phyloP scores from a whole-genome alignment of 306 rosid genomes.

The Vigna angularis region DNA sequence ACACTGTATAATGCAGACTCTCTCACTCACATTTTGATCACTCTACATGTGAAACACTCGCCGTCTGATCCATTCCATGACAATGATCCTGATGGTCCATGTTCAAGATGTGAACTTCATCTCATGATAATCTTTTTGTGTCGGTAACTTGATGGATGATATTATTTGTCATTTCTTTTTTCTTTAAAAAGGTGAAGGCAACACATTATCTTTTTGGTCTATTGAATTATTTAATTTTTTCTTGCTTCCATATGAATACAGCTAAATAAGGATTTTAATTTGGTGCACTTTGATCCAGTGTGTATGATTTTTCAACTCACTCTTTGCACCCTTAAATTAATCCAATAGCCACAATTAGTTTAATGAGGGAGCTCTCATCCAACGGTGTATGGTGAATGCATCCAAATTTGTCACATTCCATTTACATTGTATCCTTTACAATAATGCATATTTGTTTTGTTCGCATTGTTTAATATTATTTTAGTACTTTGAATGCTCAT shows the following conservation, averaged over 20 bases:
- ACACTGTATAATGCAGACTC: not conserved
- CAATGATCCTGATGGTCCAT: not conserved
- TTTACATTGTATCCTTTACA: not conserved
- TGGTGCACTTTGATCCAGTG: not conserved
- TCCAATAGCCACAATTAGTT: not conserved
- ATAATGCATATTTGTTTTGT: constrained; percentile 30
- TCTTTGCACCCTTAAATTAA: not conserved
- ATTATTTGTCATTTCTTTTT: not conserved
- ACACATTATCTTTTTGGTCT: not conserved
- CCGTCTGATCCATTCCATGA: not conserved
- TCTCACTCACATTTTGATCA: not conserved
- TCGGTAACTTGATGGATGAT: constrained; percentile 29
- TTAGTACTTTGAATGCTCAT: constrained; percentile 1
- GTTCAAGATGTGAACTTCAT: not conserved
- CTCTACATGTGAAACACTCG: not conserved
- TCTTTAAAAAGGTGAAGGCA: not conserved
- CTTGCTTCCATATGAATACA: not conserved
- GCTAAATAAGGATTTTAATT: not conserved
- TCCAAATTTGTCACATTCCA: not conserved
- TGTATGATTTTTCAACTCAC: not conserved
- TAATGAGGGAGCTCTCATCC: not conserved
- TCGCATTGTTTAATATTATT: not conserved
- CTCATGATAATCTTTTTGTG: constrained; percentile 36
- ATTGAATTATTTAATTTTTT: constrained; percentile 15
- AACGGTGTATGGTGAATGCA: not conserved